These are phyloP conservation scores for Bassia scoparia DNA, from an alignment of 148 eudicot genomes.

Conservation along the genomic window DNA sequence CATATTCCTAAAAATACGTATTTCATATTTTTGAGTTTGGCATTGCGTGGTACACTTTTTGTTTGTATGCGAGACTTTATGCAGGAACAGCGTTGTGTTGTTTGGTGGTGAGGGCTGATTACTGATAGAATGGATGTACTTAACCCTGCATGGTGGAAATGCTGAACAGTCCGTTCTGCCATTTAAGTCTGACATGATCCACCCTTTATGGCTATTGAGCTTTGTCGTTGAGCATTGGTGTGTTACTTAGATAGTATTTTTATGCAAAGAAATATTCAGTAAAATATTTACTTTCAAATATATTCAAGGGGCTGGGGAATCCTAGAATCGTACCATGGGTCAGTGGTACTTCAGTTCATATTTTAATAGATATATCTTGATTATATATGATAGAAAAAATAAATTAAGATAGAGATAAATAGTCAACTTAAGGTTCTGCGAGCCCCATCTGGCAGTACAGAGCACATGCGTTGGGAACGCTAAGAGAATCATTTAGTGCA, in stretches of 20 bases:
- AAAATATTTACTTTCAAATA: not conserved
- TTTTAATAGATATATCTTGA: not conserved
- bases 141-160: constrained; percentile 89
- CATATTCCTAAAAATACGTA: not conserved
- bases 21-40: not conserved
- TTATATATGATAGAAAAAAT: not conserved
- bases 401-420: too few relatives aligned
- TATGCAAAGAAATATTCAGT: constrained; percentile 1
- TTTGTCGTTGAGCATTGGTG: constrained; percentile 96
- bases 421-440: too few relatives aligned
- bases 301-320: not conserved
- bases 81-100: constrained; percentile 98
- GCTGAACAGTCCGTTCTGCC: constrained; percentile 80
- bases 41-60: constrained; percentile 7
- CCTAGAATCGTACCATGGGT: not conserved
- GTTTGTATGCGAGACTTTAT: constrained; percentile 62
- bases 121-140: constrained; percentile 53
- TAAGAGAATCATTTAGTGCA: not conserved
- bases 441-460: too few relatives aligned
- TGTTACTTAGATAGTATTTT: constrained; percentile 19
- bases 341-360: not conserved
- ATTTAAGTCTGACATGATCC: constrained; percentile 86
- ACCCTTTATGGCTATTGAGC: constrained; percentile 77
- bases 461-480: too few relatives aligned
- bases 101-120: constrained; percentile 89